Base-by-base conservation (phyloP, 495 filamentous ascomycete genomes). In the Trichoderma virens region DNA sequence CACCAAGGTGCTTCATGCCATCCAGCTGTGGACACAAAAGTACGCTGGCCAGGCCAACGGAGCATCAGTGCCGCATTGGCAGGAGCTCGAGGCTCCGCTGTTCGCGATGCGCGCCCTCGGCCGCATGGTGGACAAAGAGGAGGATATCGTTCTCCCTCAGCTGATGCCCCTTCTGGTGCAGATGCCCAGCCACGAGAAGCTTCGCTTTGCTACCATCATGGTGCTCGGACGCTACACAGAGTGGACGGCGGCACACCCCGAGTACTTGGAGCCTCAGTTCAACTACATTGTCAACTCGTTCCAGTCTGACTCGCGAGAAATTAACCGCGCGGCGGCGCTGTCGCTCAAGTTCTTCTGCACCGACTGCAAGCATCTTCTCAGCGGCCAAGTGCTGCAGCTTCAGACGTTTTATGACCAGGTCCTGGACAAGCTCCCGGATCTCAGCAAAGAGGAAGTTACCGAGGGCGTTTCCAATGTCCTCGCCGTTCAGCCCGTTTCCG, bases 91-190 rank as follows among this genome's bases (percentile, higher is more conserved):
- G 74, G 92, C 95, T 5, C 93, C 94, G 3, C 81, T 99, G 14
- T 99, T 99, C 73, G 90, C 90, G 65, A 86, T 99, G 81, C 85
- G 94, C 62, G 94, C 94, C 0, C 96, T 99, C 92, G 94, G 94
- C 9, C 88, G 92, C 51, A 97, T 97, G 92, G 93, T 99, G 18
- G 88, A 93, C 16, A 83, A 86, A 39, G 88, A 95, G 61, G 94
- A 99, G 72, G 89, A 82, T 66, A 85, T 86, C 28, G 86, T 99
- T 63, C 79, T 99, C 13, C 89, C 90, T 2, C 89, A 93, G 69
- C 87, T 98, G 13, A 95, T 99, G 73, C 91, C 90, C 8, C 78
- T 97, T 61, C 85, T 99, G 65, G 89, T 96, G 3, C 90, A 95
- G 74, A 95, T 99, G 66, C 94, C 95, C 0, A 85, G 91, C 68